Evolutionary conservation across 768 basidiomycete species (phyloP), one percentile per base, ranked within the genome.

Genomic region (Leccinellum albellum): DNA sequence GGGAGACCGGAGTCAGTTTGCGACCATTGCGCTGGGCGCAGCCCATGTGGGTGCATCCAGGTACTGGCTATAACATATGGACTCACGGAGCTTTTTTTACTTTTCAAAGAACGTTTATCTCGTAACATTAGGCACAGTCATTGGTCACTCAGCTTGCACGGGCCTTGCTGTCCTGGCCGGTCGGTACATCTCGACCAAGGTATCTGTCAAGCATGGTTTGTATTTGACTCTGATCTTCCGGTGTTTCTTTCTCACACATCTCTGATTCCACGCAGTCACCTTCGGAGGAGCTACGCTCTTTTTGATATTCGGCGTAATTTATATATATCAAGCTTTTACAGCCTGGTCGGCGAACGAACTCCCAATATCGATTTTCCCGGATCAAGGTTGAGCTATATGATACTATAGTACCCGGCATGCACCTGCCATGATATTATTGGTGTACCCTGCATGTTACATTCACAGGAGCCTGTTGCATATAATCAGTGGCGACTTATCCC

Each of bases 1-100:
- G 97, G 96, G 97, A 1, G 97, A 98, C 74, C 76, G 96, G 53
- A 96, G 93, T 67, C 96, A 99, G 75, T 93, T 98, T 64, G 89
- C 97, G 2, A 98, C 97, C 2, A 96, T 98, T 60, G 95, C 93
- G 6, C 78, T 98, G 52, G 96, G 91, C 2, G 95, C 95, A 23
- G 91, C 95, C 21, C 94, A 99, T 75, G 96, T 98, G 68, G 51
- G 83, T 78, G 20, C 50, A 45, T 47, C 23, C 35, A 42, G 20
- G 51, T 17, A 42, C 26, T 35, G 50, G 37, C 17, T 28, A 35
- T 46, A 17, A 35, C 29, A 29, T 23, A 31, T 28, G 35, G 17
- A 33, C 59, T 67, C 57, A 65, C 48, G 23, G 29, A 20, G 13
- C 12, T 17, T 6, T 21, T 21, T 35, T 37, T 31, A 10, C 48